Evolutionary conservation across 257 asterid species (phyloP), one percentile per base, ranked within the genome.

Genomic region (Linderniella brevidens): DNA sequence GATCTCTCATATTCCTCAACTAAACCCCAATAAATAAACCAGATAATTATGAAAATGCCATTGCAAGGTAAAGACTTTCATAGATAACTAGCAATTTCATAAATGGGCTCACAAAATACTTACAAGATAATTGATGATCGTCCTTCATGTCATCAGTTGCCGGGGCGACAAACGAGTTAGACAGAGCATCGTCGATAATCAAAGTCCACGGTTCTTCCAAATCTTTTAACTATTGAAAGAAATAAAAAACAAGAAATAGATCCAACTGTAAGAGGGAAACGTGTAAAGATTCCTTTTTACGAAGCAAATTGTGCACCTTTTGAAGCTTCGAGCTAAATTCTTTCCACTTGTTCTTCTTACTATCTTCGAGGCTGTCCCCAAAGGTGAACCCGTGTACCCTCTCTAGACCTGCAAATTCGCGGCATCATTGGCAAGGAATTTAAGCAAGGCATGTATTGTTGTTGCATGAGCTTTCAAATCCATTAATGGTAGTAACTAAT

Each of bases 141-240:
- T 82, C 81, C 59, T 70, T 68, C 12, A 85, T 53, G 17, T 85
- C 80, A 39, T 90, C 94, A 0, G 94, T 69, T 15, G 63, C 78
- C 16, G 99, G 99, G 49, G 96, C 87, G 19, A 85, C 65, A 13
- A 85, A 90, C 48, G 99, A 90, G 62, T 90, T 90, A 29, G 94
- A 64, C 58, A 90, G 53, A 48, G 96, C 88, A 68, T 90, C 99
- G 40, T 90, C 93, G 14, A 90, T 68, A 37, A 82, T 69, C 75
- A 90, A 68, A 47, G 75, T 79, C 96, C 96, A 90, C n/a, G 93
- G 85, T 55, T 67, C 67, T 45, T 82, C 84, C 83, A 90, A 59
- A 63, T 60, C 54, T 66, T 81, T 74, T 37, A 90, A 78, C 99
- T 90, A 76, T 42, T 40, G 50, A 20, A 54, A 41, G 12, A 10